Base-by-base conservation (phyloP, 2,329 filamentous ascomycete genomes). In the Monosporascus sp. region DNA sequence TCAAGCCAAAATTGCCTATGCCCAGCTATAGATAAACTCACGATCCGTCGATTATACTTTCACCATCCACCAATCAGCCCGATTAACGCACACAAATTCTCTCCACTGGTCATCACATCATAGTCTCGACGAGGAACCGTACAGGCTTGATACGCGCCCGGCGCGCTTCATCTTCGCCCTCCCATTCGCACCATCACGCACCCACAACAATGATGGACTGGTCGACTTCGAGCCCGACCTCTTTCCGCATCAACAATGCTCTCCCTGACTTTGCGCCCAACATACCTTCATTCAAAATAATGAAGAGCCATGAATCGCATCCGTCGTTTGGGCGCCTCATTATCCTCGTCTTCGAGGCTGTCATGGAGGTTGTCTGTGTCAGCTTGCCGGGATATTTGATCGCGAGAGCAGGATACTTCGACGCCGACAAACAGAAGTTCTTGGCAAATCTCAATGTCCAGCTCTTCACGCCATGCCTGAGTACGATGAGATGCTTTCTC, bases 341-440 rank as follows among this genome's bases (percentile, higher is more conserved):
- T 40, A 78, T 95, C 26, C 85, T 96, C 55, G 92, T 97, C 61
- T 96, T 96, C 65, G 92, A 96, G 73, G 94, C 94, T 11, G 64
- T 68, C 17, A 54, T 66, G 35, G 64, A 65, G 48, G 65, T 68
- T 6, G 65, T 99, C 49, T 97, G 92, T 68, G 92, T 99, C 69
- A 93, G 89, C 70, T 74, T 97, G 61, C 94, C 94, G 0, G 94
- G 94, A 28, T 99, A 97, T 73, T 87, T 99, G 58, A 85, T 97
- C 51, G 94, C 94, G 14, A 80, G 88, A 40, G 80, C 91, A 63
- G 94, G 94, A 68, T 89, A 96, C 74, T 97, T 99, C 72, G 91
- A 96, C 72, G 91, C 90, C 58, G 91, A 96, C 50, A 89, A 92
- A 70, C 94, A 99, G 71, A 97, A 97, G 72, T 95, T 99, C 67